Percentiles rank a stretch among this genome's conserved stretches.
These are phyloP conservation scores for Penicillium bialowiezense DNA, from an alignment of 495 filamentous ascomycete genomes.

Conservation along the genomic window DNA sequence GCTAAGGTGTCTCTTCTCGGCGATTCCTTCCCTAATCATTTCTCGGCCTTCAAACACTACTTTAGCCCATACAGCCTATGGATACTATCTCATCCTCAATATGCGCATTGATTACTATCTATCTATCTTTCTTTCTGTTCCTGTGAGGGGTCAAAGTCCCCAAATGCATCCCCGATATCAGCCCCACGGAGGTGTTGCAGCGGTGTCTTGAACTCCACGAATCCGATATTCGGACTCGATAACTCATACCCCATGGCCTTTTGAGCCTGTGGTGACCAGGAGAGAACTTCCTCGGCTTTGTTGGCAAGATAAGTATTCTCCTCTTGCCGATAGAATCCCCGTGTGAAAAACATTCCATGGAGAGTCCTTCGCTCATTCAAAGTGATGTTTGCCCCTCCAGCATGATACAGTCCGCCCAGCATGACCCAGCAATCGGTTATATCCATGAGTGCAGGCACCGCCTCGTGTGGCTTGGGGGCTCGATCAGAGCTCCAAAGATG, in stretches of 20 bases:
- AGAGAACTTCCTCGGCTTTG: constrained; percentile 12
- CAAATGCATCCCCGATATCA: constrained; percentile 11
- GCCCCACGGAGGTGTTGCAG: constrained; percentile 20
- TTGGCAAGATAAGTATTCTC: constrained; percentile 21
- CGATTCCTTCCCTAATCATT: not conserved
- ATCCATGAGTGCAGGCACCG: constrained; percentile 13
- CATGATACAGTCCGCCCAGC: constrained; percentile 20
- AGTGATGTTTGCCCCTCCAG: constrained; percentile 18
- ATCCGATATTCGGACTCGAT: constrained; percentile 22
- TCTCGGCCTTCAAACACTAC: not conserved
- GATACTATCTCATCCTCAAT: not conserved
- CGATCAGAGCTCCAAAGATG: constrained; percentile 19
- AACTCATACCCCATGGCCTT: constrained; percentile 20
- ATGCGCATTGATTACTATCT: not conserved
- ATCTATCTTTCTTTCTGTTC: not conserved
- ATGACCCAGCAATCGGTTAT: constrained; percentile 21
- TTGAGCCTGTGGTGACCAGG: constrained; percentile 18
- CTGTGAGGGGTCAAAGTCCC: constrained; percentile 15
- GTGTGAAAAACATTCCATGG: constrained; percentile 19
- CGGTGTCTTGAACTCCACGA: constrained; percentile 18
- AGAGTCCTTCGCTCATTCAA: constrained; percentile 5
- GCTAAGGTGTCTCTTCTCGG: not conserved
- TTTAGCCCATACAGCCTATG: not conserved
- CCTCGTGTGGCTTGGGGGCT: constrained; percentile 10
- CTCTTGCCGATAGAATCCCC: constrained; percentile 18